These are phyloP conservation scores for Alloteropsis semialata DNA, from an alignment of 176 grass and related monocot species.

Conservation along the genomic window DNA sequence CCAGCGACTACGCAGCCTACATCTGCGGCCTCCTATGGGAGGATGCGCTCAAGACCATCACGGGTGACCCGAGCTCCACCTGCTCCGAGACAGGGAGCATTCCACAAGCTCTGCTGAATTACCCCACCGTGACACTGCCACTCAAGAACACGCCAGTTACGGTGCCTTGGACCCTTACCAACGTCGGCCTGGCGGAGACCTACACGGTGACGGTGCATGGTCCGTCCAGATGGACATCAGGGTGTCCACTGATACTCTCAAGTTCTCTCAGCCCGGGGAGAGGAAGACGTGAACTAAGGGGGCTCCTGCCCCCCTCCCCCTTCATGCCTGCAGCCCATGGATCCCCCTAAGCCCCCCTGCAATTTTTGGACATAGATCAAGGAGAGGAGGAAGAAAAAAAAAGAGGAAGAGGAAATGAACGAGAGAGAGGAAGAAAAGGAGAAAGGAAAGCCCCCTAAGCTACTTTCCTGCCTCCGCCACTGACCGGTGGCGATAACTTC, in stretches of 20 bases:
- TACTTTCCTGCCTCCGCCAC: no score
- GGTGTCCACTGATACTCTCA: not conserved
- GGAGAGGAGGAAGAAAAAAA: no score
- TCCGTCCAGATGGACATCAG: not conserved
- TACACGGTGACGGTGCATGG: not conserved
- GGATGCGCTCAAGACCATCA: not conserved
- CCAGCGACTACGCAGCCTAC: not conserved
- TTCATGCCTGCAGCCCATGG: no score
- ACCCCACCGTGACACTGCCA: not conserved
- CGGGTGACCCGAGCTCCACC: not conserved
- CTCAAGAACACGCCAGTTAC: not conserved
- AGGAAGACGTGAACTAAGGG: no score
- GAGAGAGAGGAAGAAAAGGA: no score
- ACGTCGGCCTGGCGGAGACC: not conserved
- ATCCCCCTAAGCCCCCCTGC: no score
- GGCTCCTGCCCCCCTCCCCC: no score
- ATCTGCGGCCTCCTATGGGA: not conserved
- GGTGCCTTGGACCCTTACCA: not conserved
- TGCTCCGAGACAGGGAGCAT: not conserved
- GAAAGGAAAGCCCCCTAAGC: no score
- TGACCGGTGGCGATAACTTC: not conserved
- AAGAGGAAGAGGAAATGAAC: no score
- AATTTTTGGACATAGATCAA: no score
- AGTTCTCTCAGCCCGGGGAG: not conserved
- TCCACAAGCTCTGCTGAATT: not conserved